Conservation (phyloP, 2,329 filamentous ascomycete species). For the Pseudogymnoascus sp. region DNA sequence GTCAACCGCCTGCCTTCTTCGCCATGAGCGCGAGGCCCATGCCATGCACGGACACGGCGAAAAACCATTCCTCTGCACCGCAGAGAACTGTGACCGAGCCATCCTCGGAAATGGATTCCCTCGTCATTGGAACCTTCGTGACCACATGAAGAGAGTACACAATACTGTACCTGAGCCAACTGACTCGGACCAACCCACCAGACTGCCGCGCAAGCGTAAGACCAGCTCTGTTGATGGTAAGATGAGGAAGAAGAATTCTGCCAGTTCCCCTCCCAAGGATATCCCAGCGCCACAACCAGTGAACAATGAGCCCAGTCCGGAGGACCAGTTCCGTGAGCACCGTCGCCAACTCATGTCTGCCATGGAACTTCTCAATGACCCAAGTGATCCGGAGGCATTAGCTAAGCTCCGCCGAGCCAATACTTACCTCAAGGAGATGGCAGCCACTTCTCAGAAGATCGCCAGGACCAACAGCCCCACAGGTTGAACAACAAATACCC, state of each 20-base stretch:
- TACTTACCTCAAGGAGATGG: slow-evolving; percentile 7
- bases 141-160: slow-evolving; percentile 96
- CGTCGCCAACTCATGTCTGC: neutral
- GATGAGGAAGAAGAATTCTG: slow-evolving; percentile 10
- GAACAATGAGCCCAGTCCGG: neutral
- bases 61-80: slow-evolving; percentile 84
- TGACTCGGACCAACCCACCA: slow-evolving; percentile 2
- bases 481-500: neutral
- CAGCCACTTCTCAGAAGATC: neutral
- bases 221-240: slow-evolving; percentile 10
- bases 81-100: slow-evolving; percentile 79
- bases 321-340: slow-evolving; percentile 5
- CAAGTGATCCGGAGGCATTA: slow-evolving; percentile 5
- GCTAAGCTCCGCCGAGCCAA: neutral
- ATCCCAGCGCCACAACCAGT: neutral
- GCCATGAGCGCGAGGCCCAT: slow-evolving; percentile 92
- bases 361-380: slow-evolving; percentile 8
- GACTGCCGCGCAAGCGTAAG: slow-evolving; percentile 9
- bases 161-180: slow-evolving; percentile 38
- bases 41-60: slow-evolving; percentile 92
- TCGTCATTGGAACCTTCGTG: slow-evolving; percentile 88
- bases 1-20: slow-evolving; percentile 87
- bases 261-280: slow-evolving; percentile 8
- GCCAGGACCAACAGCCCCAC: slow-evolving; percentile 8
- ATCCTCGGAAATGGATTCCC: slow-evolving; percentile 82